phyloP scores from a whole-genome alignment of 208 protist genomes.

The Herpetomonas samuelpessoai region DNA sequence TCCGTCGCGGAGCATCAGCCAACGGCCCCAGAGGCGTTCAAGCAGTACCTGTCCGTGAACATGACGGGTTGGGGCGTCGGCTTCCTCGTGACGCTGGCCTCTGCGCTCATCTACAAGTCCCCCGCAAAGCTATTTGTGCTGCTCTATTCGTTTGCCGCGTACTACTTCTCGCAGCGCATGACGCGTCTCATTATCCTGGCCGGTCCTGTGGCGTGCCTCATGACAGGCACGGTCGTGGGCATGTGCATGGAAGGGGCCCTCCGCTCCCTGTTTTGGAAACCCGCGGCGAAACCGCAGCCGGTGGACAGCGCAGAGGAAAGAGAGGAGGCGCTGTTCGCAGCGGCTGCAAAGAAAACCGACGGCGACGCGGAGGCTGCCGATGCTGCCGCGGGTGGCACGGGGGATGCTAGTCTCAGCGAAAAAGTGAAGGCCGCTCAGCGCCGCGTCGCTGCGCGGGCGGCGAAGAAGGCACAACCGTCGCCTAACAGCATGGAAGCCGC shows the following conservation, averaged over 20 bases:
- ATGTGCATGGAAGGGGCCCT: slow-evolving; percentile 12
- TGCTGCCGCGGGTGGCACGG: too few species aligned
- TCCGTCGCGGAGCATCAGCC: slow-evolving; percentile 77
- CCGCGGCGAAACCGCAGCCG: neutral
- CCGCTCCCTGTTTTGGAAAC: neutral
- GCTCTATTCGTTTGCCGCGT: slow-evolving; percentile 29
- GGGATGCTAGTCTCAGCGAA: too few species aligned
- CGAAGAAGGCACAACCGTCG: too few species aligned
- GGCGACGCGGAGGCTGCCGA: too few species aligned
- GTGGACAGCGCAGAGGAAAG: too few species aligned
- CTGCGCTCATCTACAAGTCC: neutral
- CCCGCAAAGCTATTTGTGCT: slow-evolving; percentile 35
- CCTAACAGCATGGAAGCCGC: neutral
- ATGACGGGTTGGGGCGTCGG: slow-evolving; percentile 21
- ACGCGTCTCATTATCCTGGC: slow-evolving; percentile 61
- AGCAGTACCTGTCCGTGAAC: slow-evolving; percentile 19
- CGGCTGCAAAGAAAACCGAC: too few species aligned
- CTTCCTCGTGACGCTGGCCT: slow-evolving; percentile 4
- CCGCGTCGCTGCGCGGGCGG: too few species aligned
- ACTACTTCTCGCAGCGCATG: slow-evolving; percentile 68
- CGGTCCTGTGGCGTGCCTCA: slow-evolving; percentile 27
- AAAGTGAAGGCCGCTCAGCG: too few species aligned
- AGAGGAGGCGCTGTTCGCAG: too few species aligned
- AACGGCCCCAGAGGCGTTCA: slow-evolving; percentile 13
- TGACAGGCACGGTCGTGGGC: slow-evolving; percentile 28